Conservation (phyloP, 441 rosid species). For the Populus hybrid region DNA sequence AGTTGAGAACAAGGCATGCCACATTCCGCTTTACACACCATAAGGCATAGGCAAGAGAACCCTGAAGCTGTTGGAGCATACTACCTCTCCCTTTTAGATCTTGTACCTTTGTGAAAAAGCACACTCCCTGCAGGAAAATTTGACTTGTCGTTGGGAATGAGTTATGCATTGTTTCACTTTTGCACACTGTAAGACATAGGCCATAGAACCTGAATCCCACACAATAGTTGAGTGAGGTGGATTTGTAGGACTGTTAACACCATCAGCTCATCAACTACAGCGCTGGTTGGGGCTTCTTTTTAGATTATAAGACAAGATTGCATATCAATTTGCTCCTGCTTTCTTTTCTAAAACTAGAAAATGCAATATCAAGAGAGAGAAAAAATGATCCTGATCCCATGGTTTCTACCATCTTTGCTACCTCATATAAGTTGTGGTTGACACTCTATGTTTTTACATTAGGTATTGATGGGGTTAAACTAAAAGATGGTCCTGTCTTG, state of each 20-base stretch:
- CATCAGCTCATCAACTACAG: background rate
- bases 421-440: conserved; percentile 4
- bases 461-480: conserved; percentile 88
- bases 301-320: background rate
- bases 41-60: background rate
- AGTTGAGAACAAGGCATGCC: background rate
- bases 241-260: background rate
- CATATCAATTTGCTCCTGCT: too few relatives aligned
- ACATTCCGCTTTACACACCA: background rate
- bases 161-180: background rate
- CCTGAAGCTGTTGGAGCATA: background rate
- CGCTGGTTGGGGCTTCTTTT: background rate
- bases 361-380: background rate
- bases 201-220: background rate
- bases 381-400: background rate
- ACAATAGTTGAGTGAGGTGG: background rate
- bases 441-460: conserved; percentile 5
- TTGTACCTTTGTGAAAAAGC: too few relatives aligned
- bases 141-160: background rate
- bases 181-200: background rate
- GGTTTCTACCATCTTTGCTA: background rate
- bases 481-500: conserved; percentile 61
- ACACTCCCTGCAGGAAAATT: too few relatives aligned
- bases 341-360: background rate
- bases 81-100: too few relatives aligned